Evolutionary conservation across 2,329 filamentous ascomycete species (phyloP).

Genomic region (Camillea tinctor): DNA sequence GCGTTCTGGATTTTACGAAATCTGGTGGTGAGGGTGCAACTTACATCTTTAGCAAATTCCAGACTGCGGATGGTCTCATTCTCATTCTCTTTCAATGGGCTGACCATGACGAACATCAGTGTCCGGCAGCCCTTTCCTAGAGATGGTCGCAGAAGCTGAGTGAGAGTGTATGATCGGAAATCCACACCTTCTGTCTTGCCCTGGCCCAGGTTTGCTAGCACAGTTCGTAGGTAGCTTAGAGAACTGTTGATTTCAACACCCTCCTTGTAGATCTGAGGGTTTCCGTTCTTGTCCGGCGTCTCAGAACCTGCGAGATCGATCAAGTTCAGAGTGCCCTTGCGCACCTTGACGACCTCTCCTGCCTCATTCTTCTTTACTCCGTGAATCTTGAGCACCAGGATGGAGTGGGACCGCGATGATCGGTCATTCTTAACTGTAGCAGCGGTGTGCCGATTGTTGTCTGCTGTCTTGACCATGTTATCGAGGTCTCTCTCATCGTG

Average conservation of each 20-base stretch:
- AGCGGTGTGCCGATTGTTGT: slow-evolving; percentile 85
- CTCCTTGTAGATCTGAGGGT: slow-evolving; percentile 84
- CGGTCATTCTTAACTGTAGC: slow-evolving; percentile 97
- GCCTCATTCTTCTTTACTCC: slow-evolving; percentile 67
- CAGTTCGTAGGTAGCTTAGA: slow-evolving; percentile 86
- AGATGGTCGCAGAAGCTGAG: slow-evolving; percentile 91
- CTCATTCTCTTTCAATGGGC: slow-evolving; percentile 84
- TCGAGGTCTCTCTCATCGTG: slow-evolving; percentile 80
- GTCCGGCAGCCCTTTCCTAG: slow-evolving; percentile 95
- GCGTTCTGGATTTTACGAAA: not conserved
- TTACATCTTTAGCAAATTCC: slow-evolving; percentile 91
- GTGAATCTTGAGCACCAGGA: slow-evolving; percentile 84
- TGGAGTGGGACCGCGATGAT: slow-evolving; percentile 90
- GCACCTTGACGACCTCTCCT: slow-evolving; percentile 67
- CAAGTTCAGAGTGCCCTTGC: slow-evolving; percentile 90
- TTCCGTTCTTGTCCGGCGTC: slow-evolving; percentile 67
- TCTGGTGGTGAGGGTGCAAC: slow-evolving; percentile 16
- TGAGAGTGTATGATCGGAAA: slow-evolving; percentile 95
- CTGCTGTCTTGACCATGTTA: slow-evolving; percentile 74
- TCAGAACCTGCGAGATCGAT: slow-evolving; percentile 95
- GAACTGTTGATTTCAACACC: slow-evolving; percentile 98
- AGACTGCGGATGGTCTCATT: slow-evolving; percentile 92
- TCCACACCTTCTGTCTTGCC: slow-evolving; percentile 79
- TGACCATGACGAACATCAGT: slow-evolving; percentile 99
- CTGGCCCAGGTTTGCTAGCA: slow-evolving; percentile 87